Conservation (phyloP, 2,329 filamentous ascomycete species). For the Alternaria triticimaculans region DNA sequence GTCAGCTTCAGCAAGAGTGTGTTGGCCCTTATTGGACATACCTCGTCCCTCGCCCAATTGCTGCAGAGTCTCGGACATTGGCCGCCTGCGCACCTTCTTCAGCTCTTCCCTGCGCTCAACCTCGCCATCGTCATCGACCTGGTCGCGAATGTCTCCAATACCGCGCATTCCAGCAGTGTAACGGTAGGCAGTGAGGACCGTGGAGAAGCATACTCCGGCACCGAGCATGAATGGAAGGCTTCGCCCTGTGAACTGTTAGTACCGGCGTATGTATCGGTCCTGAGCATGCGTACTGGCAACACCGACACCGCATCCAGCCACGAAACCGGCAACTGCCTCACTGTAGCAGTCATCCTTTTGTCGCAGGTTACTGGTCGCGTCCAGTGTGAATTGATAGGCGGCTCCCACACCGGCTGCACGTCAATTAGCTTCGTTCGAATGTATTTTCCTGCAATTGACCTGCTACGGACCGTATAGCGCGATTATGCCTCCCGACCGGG, state of each 20-base stretch:
- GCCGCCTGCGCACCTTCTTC: conserved; percentile 75
- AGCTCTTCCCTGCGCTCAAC: conserved; percentile 77
- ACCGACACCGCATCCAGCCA: conserved; percentile 75
- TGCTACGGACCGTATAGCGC: conserved; percentile 66
- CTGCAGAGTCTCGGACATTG: conserved; percentile 78
- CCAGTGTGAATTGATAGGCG: conserved; percentile 78
- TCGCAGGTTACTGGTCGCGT: conserved; percentile 81
- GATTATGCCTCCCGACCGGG: conserved; percentile 77
- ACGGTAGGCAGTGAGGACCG: conserved; percentile 68
- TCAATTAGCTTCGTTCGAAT: conserved; percentile 34
- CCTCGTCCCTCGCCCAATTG: conserved; percentile 88
- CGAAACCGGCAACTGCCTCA: conserved; percentile 75
- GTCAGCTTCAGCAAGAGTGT: conserved; percentile 19
- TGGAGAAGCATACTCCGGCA: conserved; percentile 66
- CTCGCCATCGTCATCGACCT: conserved; percentile 71
- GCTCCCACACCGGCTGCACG: conserved; percentile 73
- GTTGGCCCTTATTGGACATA: conserved; percentile 50
- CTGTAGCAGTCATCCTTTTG: conserved; percentile 83
- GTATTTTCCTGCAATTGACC: not conserved
- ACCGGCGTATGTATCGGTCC: not conserved
- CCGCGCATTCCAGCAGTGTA: conserved; percentile 71
- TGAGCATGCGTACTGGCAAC: conserved; percentile 66
- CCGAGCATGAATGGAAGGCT: conserved; percentile 75
- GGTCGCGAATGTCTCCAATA: conserved; percentile 51
- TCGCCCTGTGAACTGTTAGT: conserved; percentile 56